Conservation (phyloP, 345 rosid species). For the Eutrema yunnanense region DNA sequence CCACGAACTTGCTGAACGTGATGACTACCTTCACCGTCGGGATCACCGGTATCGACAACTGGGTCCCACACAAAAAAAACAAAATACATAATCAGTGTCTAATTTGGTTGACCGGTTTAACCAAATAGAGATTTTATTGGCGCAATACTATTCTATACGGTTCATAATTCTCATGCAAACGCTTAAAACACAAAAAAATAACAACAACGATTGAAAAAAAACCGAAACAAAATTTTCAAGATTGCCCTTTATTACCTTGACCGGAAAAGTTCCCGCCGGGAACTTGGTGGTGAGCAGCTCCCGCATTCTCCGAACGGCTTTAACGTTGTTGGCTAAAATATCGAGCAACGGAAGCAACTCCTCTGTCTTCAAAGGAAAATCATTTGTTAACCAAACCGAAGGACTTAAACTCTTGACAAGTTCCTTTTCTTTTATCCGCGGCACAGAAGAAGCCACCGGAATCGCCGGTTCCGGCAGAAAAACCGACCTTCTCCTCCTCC, state of each 20-base stretch:
- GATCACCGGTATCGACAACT: constrained; percentile 95
- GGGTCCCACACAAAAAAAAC: neutral
- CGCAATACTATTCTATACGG: neutral
- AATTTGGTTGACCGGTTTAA: neutral
- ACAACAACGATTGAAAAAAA: too few species aligned
- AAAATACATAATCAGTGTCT: neutral
- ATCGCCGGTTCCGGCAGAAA: constrained; percentile 26
- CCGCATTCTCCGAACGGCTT: constrained; percentile 87
- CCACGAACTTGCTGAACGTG: constrained; percentile 80
- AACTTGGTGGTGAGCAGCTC: constrained; percentile 87
- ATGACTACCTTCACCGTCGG: constrained; percentile 90
- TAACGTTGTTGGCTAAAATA: constrained; percentile 86
- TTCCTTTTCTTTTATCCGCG: constrained; percentile 64
- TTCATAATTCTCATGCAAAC: constrained; percentile 7
- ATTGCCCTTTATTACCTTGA: constrained; percentile 51
- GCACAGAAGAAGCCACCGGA: constrained; percentile 27
- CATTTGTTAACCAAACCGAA: constrained; percentile 78
- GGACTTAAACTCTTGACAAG: constrained; percentile 84
- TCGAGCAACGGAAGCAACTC: constrained; percentile 93
- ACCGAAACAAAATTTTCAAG: neutral
- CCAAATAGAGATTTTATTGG: neutral
- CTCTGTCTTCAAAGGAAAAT: constrained; percentile 77
- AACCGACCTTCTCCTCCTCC: constrained; percentile 55
- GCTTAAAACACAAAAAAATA: neutral
- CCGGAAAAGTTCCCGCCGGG: constrained; percentile 87